Evolutionary conservation across 1,284 basidiomycete genomes (phyloP).

Genomic region (Malassezia yamatoensis): DNA sequence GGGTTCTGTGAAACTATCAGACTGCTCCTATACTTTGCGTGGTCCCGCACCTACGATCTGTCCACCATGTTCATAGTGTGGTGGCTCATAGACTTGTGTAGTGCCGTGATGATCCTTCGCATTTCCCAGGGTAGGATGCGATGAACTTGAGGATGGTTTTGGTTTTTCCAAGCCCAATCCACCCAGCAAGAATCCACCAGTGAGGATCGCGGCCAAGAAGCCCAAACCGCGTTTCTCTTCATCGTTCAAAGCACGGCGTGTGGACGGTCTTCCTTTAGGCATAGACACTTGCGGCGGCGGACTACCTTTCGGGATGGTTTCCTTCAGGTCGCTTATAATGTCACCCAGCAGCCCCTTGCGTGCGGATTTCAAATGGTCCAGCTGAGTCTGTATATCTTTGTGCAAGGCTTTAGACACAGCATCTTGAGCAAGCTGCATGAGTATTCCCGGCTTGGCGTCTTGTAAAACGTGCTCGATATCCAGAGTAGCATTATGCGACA

Average conservation of each 20-base stretch:
- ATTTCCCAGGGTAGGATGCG: neutral
- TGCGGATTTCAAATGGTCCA: neutral
- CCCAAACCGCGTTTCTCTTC: slow-evolving; percentile 56
- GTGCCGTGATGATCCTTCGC: neutral
- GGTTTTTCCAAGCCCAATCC: neutral
- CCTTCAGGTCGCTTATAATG: neutral
- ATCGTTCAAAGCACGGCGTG: slow-evolving; percentile 51
- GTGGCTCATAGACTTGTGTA: slow-evolving; percentile 1
- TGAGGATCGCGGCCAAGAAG: slow-evolving; percentile 55
- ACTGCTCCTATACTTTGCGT: slow-evolving; percentile 12
- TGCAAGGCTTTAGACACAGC: slow-evolving; percentile 5
- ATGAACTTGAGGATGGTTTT: neutral
- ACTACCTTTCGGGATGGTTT: slow-evolving; percentile 8
- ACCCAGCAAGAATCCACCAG: slow-evolving; percentile 54
- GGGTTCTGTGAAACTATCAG: neutral
- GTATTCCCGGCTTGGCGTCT: neutral
- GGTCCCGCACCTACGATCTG: slow-evolving; percentile 14
- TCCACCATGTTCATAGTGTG: slow-evolving; percentile 14
- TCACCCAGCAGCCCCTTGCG: neutral
- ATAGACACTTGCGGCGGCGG: slow-evolving; percentile 3
- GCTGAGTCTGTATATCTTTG: neutral
- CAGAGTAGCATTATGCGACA: neutral
- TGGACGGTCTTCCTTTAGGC: slow-evolving; percentile 17
- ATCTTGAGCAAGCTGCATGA: neutral
- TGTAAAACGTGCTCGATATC: neutral